Percentiles rank a stretch among this genome's conserved stretches.
Conservation (phyloP, 352 stramenopile genomes). For the Pythium volutum region DNA sequence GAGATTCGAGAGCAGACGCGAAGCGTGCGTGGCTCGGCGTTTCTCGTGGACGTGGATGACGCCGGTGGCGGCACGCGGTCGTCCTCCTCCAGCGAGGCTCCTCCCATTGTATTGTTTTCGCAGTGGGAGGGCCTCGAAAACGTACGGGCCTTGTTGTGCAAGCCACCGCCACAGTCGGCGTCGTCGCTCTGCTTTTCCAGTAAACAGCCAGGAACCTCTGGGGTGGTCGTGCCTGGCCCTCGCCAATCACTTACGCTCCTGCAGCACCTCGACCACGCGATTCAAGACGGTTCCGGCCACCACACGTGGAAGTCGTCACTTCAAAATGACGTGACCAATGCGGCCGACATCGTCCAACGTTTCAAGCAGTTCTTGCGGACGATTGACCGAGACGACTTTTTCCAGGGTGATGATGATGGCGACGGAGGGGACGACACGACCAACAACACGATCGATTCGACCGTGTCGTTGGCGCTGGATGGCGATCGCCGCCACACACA, state of each 20-base stretch:
- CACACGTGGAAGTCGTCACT: not conserved
- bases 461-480: conserved; percentile 17
- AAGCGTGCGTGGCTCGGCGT: not conserved
- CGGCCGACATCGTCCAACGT: not conserved
- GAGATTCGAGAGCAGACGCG: conserved; percentile 18
- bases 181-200: conserved; percentile 20
- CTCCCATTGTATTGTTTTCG: conserved; percentile 17
- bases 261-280: conserved; percentile 11
- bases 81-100: not conserved
- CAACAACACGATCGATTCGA: conserved; percentile 26
- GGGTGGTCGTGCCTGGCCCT: not conserved
- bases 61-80: not conserved
- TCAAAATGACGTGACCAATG: not conserved
- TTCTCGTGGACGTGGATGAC: conserved; percentile 15
- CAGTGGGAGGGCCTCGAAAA: conserved; percentile 29
- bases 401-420: not conserved
- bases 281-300: not conserved
- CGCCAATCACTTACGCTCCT: conserved; percentile 6
- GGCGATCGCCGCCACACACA: conserved; percentile 2
- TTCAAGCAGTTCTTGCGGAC: conserved; percentile 22
- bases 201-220: not conserved
- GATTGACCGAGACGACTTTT: conserved; percentile 18
- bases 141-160: conserved; percentile 25
- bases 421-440: conserved; percentile 6
- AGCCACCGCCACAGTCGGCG: conserved; percentile 21